Percentiles rank a stretch among this genome's conserved stretches.
phyloP scores from a whole-genome alignment of 2,329 filamentous ascomycete genomes.

The Incumbomyces lentus region DNA sequence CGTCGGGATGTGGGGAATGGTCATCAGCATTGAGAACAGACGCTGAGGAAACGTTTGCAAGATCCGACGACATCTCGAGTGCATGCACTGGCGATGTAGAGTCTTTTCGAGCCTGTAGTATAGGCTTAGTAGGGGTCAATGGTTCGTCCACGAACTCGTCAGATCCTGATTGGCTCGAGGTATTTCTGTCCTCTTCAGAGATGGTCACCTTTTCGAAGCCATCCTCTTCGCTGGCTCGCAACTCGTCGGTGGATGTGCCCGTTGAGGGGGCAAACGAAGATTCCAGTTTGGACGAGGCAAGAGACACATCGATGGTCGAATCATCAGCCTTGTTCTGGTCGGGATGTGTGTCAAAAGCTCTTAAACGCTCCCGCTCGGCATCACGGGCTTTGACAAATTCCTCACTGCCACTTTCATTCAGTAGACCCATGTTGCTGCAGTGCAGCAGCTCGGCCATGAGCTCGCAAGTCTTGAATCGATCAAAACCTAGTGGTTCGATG shows the following conservation, averaged over 20 bases:
- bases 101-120: conserved; percentile 18
- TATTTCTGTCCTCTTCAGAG: conserved; percentile 24
- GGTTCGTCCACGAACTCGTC: conserved; percentile 72
- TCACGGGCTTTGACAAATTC: conserved; percentile 73
- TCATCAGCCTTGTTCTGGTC: conserved; percentile 33
- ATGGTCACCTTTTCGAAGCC: conserved; percentile 85
- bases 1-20: conserved; percentile 51
- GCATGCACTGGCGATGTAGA: conserved; percentile 42
- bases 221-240: conserved; percentile 74
- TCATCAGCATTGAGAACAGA: conserved; percentile 12
- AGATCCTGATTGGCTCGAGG: conserved; percentile 5
- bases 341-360: conserved; percentile 62
- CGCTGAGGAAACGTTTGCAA: conserved; percentile 10
- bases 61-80: conserved; percentile 39
- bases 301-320: conserved; percentile 47
- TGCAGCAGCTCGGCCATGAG: conserved; percentile 95
- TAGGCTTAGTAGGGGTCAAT: conserved; percentile 43
- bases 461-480: conserved; percentile 97
- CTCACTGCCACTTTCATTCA: conserved; percentile 87
- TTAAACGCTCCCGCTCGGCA: conserved; percentile 66
- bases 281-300: conserved; percentile 35
- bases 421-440: conserved; percentile 94
- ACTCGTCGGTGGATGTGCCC: conserved; percentile 49
- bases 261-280: conserved; percentile 29
- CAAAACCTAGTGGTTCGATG: conserved; percentile 91